Conservation (phyloP, 495 filamentous ascomycete species). For the Achaetomiella virescens region DNA sequence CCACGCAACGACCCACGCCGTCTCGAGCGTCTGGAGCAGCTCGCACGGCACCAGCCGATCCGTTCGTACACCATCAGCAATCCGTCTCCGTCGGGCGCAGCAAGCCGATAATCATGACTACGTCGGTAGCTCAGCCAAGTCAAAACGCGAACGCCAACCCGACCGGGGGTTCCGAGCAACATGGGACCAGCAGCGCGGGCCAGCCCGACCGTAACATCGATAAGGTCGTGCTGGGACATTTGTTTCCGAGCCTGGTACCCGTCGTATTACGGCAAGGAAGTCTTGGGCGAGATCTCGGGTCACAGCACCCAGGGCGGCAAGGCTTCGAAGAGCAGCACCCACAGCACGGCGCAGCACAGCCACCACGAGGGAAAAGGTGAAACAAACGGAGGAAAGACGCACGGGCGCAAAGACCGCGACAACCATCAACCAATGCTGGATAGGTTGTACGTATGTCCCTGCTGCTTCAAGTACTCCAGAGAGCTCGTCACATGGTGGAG, state of each 20-base stretch:
- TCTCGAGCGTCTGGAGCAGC: neutral
- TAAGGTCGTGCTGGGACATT: slow-evolving; percentile 68
- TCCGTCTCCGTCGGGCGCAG: slow-evolving; percentile 23
- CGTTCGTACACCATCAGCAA: slow-evolving; percentile 15
- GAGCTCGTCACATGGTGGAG: slow-evolving; percentile 55
- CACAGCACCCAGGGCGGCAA: slow-evolving; percentile 20
- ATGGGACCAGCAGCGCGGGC: neutral
- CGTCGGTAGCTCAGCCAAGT: slow-evolving; percentile 14
- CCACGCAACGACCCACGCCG: no score
- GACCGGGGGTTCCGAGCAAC: slow-evolving; percentile 15
- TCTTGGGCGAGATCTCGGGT: slow-evolving; percentile 43
- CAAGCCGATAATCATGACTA: slow-evolving; percentile 21
- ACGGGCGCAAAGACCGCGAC: slow-evolving; percentile 26
- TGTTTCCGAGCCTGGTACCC: slow-evolving; percentile 75
- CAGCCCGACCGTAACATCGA: slow-evolving; percentile 58
- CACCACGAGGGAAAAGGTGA: slow-evolving; percentile 19
- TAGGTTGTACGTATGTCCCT: slow-evolving; percentile 78
- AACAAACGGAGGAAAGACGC: slow-evolving; percentile 32
- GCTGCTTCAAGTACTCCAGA: slow-evolving; percentile 87
- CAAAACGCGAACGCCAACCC: slow-evolving; percentile 14
- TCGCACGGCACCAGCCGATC: neutral
- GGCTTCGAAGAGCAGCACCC: slow-evolving; percentile 12
- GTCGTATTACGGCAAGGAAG: slow-evolving; percentile 69
- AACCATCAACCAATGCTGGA: slow-evolving; percentile 40
- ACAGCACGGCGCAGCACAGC: neutral